A percentile compares a stretch with the other conserved stretches of the same genome.
Conservation (phyloP, 352 stramenopile genomes). For the Globisporangium spinosum region DNA sequence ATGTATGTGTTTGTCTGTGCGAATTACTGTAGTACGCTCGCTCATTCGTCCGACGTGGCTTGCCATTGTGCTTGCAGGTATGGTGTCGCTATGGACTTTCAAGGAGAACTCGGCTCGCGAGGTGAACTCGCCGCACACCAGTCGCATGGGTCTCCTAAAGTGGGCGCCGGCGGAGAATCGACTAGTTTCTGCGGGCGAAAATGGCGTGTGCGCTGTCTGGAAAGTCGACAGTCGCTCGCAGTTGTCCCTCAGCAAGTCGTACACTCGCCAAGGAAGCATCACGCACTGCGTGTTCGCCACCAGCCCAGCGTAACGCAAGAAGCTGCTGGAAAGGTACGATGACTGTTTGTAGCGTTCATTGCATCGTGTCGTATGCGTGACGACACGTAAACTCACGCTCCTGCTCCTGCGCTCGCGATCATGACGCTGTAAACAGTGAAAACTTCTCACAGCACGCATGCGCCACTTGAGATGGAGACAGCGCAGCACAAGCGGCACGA, state of each 20-base stretch:
- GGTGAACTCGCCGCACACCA: constrained; percentile 78
- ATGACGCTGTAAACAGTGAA: constrained; percentile 24
- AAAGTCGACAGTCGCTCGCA: constrained; percentile 81
- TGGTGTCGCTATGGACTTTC: constrained; percentile 80
- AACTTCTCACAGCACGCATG: constrained; percentile 53
- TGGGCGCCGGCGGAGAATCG: constrained; percentile 87
- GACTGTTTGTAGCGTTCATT: not conserved
- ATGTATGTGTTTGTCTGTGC: not conserved
- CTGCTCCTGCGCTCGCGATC: not conserved
- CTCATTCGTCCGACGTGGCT: not conserved
- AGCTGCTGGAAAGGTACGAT: constrained; percentile 37
- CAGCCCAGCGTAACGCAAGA: constrained; percentile 32
- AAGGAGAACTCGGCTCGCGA: constrained; percentile 69
- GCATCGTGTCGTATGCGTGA: not conserved
- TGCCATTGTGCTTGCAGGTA: constrained; percentile 29
- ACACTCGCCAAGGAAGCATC: constrained; percentile 81
- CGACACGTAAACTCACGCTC: not conserved
- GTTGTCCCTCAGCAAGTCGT: constrained; percentile 76
- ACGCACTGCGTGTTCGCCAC: constrained; percentile 88
- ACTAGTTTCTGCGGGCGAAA: constrained; percentile 88
- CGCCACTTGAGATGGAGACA: constrained; percentile 3
- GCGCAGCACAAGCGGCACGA: not conserved
- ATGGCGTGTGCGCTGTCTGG: constrained; percentile 81
- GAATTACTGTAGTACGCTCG: not conserved
- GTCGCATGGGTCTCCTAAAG: constrained; percentile 74